phyloP scores from a whole-genome alignment of 805 yeast species.

The Yarrowia sp. region DNA sequence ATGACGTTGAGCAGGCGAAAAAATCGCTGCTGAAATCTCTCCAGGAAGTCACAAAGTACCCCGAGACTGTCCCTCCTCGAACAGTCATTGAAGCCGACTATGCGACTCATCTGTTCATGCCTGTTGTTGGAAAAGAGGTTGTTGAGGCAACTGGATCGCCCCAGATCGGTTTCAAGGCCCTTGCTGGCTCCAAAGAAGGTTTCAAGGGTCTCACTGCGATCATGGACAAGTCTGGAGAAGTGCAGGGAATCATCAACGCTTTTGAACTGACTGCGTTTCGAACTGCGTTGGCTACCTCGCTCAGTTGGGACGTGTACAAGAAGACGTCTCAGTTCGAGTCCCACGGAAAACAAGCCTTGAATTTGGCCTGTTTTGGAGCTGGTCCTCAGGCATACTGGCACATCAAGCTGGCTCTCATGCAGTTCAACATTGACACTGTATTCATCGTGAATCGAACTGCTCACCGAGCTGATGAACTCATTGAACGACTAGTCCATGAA shows the following conservation, averaged over 20 bases:
- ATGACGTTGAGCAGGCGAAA: constrained; percentile 29
- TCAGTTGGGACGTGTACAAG: constrained; percentile 23
- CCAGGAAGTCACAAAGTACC: constrained; percentile 28
- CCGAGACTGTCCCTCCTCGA: constrained; percentile 26
- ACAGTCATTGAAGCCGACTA: constrained; percentile 33
- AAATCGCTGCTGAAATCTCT: constrained; percentile 6
- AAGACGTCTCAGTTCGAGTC: not conserved
- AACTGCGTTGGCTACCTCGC: constrained; percentile 36
- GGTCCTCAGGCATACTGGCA: constrained; percentile 39
- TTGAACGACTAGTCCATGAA: not conserved
- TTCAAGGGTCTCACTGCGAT: constrained; percentile 37
- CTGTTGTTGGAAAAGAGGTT: constrained; percentile 31
- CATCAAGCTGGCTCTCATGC: constrained; percentile 32
- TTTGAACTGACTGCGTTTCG: constrained; percentile 33
- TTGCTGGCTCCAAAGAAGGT: constrained; percentile 30
- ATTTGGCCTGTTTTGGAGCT: constrained; percentile 22
- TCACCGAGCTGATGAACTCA: constrained; percentile 12
- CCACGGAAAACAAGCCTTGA: not conserved
- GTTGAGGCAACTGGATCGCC: constrained; percentile 33
- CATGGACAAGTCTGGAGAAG: constrained; percentile 25
- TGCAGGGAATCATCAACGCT: constrained; percentile 33
- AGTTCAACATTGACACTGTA: constrained; percentile 24
- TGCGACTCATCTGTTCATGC: constrained; percentile 38
- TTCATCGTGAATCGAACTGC: constrained; percentile 28
- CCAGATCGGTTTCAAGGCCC: constrained; percentile 33